Evolutionary conservation across 2,329 filamentous ascomycete species (phyloP), one percentile per base, ranked within the genome.

Genomic region (Cordyceps farinosa): DNA sequence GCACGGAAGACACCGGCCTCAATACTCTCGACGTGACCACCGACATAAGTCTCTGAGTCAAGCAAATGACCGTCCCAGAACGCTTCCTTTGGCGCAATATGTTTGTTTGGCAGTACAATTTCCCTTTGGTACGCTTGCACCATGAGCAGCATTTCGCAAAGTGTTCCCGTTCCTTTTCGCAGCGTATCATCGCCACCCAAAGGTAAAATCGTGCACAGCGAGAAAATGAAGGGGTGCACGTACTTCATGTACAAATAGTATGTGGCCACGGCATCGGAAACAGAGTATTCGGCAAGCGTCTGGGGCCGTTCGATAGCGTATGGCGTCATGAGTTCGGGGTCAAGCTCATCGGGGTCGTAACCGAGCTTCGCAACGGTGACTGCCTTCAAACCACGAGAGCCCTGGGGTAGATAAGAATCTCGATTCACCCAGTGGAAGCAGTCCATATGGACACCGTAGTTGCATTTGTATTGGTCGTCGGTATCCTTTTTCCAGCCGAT

Each of bases 181-280:
- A 98, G 76, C 1, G 93, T 91, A 72, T 98, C 95, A 71, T 99
- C 94, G 40, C 93, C 92, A 51, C 91, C 92, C 1, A 99, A 83
- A 0, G 95, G 95, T 74, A 99, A 82, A 78, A 99, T 97, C 1
- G 93, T 99, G 77, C 95, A 99, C 0, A 99, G 81, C 1, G 96
- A 98, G 82, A 99, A 99, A 74, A 99, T 95, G 80, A 99, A 99
- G 3, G 95, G 95, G 75, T 99, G 95, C n/a, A 99, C 91, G 75
- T 99, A 99, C 88, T 99, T 99, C 96, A 99, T 99, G 83, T 99
- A 99, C 66, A 99, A 80, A 73, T 99, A 99, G 75, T 99, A 99
- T 0, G 95, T 99, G 29, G 95, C 95, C 57, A 99, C 95, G 10
- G 96, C 96, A 82, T 99, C 96, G 71, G 96, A 99, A 51, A 99